Conservation (phyloP, 257 asterid species). For the Solanum ossicruentum region DNA sequence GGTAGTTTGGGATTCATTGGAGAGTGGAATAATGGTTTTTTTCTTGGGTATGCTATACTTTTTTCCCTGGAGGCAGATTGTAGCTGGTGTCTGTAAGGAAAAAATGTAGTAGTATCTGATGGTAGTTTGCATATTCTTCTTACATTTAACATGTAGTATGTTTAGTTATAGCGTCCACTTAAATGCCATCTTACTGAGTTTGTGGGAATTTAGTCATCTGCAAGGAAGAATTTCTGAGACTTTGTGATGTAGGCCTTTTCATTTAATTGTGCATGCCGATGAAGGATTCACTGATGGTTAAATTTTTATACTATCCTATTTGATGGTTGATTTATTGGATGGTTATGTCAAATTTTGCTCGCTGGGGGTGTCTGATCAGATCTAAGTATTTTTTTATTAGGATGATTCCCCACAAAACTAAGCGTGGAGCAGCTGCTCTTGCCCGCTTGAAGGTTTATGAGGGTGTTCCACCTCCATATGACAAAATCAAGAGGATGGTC, state of each 20-base stretch:
- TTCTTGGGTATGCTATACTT: background rate
- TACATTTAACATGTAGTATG: background rate
- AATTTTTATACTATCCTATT: too few species aligned
- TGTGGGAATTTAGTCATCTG: background rate
- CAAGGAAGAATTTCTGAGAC: background rate
- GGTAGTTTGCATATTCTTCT: background rate
- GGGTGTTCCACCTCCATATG: slow-evolving; percentile 78
- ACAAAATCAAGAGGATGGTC: slow-evolving; percentile 74
- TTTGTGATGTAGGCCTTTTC: background rate
- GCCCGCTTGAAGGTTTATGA: slow-evolving; percentile 74
- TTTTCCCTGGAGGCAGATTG: background rate
- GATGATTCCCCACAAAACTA: slow-evolving; percentile 85
- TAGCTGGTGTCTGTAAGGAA: background rate
- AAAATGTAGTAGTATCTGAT: background rate
- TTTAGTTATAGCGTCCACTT: background rate
- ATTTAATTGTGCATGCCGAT: background rate
- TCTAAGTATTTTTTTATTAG: slow-evolving; percentile 8
- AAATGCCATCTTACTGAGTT: background rate
- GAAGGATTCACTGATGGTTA: background rate
- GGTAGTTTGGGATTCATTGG: background rate
- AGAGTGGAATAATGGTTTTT: background rate
- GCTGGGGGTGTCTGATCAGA: background rate
- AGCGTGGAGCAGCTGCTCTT: slow-evolving; percentile 84
- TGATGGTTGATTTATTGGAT: background rate
- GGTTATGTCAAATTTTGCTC: too few species aligned